These are phyloP conservation scores for Kluyveromyces dobzhanskii DNA, from an alignment of 805 yeast genomes.

Conservation along the genomic window DNA sequence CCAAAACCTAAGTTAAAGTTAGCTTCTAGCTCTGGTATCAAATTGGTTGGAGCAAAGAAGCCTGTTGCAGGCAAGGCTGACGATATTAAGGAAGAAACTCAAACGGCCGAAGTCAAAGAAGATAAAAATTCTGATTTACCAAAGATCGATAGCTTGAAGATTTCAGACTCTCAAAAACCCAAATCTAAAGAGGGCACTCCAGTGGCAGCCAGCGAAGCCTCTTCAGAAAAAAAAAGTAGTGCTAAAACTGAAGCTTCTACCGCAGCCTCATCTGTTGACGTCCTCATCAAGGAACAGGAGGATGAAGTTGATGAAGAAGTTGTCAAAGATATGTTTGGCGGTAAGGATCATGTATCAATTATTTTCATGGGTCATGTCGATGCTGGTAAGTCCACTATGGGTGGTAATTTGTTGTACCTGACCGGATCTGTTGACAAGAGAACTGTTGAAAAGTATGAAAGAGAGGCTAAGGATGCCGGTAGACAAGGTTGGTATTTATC, in stretches of 20 bases:
- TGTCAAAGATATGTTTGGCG: constrained; percentile 89
- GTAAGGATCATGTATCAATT: constrained; percentile 93
- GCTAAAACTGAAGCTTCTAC: constrained; percentile 13
- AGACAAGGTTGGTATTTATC: constrained; percentile 99
- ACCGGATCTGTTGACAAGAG: constrained; percentile 98
- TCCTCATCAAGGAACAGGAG: constrained; percentile 59
- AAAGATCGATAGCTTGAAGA: constrained; percentile 25
- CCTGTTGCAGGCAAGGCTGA: constrained; percentile 23
- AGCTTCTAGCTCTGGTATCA: constrained; percentile 57
- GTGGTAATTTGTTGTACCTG: constrained; percentile 87
- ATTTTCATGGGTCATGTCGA: constrained; percentile 99
- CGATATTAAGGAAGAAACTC: constrained; percentile 8
- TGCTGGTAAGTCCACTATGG: constrained; percentile 99
- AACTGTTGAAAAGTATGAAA: constrained; percentile 94
- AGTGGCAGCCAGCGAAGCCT: constrained; percentile 11
- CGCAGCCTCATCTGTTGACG: constrained; percentile 37
- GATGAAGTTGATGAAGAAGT: constrained; percentile 79
- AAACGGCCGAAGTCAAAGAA: constrained; percentile 12
- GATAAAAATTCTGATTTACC: constrained; percentile 17
- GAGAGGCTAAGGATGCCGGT: constrained; percentile 98
- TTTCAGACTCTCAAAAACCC: constrained; percentile 22
- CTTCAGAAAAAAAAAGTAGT: constrained; percentile 19
- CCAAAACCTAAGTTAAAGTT: constrained; percentile 65
- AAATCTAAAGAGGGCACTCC: neutral
- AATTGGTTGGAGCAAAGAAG: constrained; percentile 45